Evolutionary conservation across 495 filamentous ascomycete species (phyloP), one percentile per base, ranked within the genome.

Genomic region (Penicillium paxilli): DNA sequence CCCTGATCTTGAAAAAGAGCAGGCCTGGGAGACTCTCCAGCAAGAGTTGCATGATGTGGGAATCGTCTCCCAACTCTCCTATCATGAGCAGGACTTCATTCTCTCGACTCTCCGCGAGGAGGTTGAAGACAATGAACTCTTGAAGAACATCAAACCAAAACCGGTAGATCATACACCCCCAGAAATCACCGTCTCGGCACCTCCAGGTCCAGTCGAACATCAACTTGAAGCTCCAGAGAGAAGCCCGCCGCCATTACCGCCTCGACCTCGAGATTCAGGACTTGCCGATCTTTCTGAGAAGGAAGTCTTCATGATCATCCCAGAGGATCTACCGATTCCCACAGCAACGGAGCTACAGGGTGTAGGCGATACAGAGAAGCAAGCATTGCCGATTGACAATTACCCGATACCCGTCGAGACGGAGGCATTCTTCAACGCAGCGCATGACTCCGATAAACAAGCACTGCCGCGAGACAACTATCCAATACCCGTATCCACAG

Each of bases 1-100:
- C 25, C n/a, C 35, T 6, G 28, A n/a, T 8, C 9, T 19, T 7
- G 48, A 52, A 23, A 38, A 51, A 26, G 45, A 51, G 5, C 24
- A 51, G n/a, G 51, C 45, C 7, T 62, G 62, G 62, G 21, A 28
- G 21, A 37, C 41, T 20, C 41, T 64, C 4, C 62, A 62, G 23
- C 19, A 48, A 5, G 49, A 47, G 16, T 25, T 64, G 24, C 24
- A 42, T 0, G 45, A 44, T 22, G 16, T 52, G 10, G 62, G 62
- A 22, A 49, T 64, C 16, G 5, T 26, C 5, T 23, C 55, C 8
- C 38, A 56, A 14, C 28, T 52, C 16, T 55, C 55, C 6, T 41
- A 10, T n/a, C 47, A 51, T 20, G 53, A 62, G 16, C 62, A 33
- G 4, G 52, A 55, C 4, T 55, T 44, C 20, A 58, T 62, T 19